Percentiles rank a stretch among this genome's conserved stretches.
phyloP scores from a whole-genome alignment of 768 basidiomycete species.

The Leccinum variicolor region DNA sequence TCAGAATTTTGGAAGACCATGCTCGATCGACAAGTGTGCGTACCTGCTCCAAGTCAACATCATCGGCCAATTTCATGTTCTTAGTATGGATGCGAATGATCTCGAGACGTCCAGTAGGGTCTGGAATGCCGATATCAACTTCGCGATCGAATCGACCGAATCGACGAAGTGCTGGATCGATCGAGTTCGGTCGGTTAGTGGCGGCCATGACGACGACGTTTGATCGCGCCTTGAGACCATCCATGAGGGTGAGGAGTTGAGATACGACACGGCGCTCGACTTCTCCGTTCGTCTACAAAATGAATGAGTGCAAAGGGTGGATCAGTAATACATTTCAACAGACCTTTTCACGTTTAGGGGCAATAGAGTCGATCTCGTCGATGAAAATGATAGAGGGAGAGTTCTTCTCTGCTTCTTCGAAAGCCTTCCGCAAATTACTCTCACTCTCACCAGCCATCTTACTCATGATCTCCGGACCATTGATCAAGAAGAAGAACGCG shows the following conservation, averaged over 20 bases:
- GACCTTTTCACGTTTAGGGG: constrained; percentile 99
- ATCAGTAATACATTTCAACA: constrained; percentile 5
- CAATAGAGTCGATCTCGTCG: constrained; percentile 99
- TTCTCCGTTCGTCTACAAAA: constrained; percentile 89
- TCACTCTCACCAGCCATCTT: constrained; percentile 99
- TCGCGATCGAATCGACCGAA: constrained; percentile 99
- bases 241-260: constrained; percentile 98
- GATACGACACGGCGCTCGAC: constrained; percentile 99
- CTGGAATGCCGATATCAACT: constrained; percentile 98
- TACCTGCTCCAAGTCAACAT: constrained; percentile 96
- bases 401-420: constrained; percentile 99
- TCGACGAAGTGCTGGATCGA: constrained; percentile 96
- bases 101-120: constrained; percentile 97
- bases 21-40: neutral
- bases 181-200: constrained; percentile 98
- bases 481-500: constrained; percentile 99
- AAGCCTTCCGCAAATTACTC: constrained; percentile 95
- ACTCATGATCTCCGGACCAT: constrained; percentile 99
- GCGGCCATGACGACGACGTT: constrained; percentile 99
- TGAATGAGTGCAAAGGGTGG: constrained; percentile 5
- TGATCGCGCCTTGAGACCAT: constrained; percentile 96
- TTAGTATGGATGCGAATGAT: constrained; percentile 99
- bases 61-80: constrained; percentile 98
- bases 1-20: constrained; percentile 2
- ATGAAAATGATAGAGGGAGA: constrained; percentile 99